A percentile compares a stretch with the other conserved stretches of the same genome.
Conservation (phyloP, 2,329 filamentous ascomycete species). For the Cladosporium sphaerospermum region DNA sequence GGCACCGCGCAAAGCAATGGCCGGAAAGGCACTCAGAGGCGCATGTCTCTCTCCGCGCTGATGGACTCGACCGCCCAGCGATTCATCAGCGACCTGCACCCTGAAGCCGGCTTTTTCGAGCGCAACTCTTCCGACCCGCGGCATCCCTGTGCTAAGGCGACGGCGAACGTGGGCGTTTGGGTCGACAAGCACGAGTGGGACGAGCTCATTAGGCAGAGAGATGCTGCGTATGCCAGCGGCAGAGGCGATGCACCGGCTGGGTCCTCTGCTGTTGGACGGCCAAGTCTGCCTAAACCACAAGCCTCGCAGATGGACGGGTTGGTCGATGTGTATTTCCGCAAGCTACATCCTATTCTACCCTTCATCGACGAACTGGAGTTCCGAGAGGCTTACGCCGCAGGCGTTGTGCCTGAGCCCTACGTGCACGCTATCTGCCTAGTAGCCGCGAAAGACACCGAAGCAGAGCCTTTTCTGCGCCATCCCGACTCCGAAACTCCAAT, state of each 20-base stretch:
- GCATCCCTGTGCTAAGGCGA: slow-evolving; percentile 16
- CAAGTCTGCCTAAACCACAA: slow-evolving; percentile 5
- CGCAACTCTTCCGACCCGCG: slow-evolving; percentile 25
- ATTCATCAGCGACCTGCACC: slow-evolving; percentile 43
- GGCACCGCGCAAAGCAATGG: neutral
- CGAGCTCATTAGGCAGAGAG: slow-evolving; percentile 22
- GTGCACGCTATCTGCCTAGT: slow-evolving; percentile 44
- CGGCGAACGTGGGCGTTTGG: slow-evolving; percentile 31
- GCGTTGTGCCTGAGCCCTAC: slow-evolving; percentile 34
- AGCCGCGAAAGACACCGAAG: slow-evolving; percentile 42
- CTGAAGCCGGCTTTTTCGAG: slow-evolving; percentile 42
- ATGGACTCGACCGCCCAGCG: slow-evolving; percentile 19
- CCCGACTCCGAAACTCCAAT: slow-evolving; percentile 34
- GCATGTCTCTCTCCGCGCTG: slow-evolving; percentile 8
- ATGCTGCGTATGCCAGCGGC: slow-evolving; percentile 23
- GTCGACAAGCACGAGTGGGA: slow-evolving; percentile 30
- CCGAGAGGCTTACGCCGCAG: slow-evolving; percentile 31
- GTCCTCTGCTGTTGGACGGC: slow-evolving; percentile 23
- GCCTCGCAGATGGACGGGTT: slow-evolving; percentile 20
- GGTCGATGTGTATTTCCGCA: slow-evolving; percentile 41
- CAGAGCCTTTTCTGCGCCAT: slow-evolving; percentile 27
- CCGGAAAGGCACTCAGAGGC: neutral
- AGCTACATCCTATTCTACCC: slow-evolving; percentile 42
- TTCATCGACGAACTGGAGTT: slow-evolving; percentile 41
- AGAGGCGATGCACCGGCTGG: slow-evolving; percentile 13